Evolutionary conservation across 228 moss, liverwort and hornwort genomes (phyloP), one percentile per base, ranked within the genome.

Genomic region (Sphagnum magellanicum): DNA sequence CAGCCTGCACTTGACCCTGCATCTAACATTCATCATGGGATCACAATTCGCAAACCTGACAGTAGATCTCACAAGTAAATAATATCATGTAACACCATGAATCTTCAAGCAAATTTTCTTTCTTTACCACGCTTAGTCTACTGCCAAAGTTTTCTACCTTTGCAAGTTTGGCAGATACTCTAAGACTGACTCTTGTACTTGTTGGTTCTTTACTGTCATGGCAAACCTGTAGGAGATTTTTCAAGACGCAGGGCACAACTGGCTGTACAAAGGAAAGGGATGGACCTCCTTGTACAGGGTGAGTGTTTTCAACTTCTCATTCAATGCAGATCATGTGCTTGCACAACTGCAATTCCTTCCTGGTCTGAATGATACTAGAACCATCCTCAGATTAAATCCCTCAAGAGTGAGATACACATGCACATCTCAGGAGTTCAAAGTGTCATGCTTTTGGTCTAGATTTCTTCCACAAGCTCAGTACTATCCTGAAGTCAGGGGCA

Each of bases 231-330:
- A 85, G 79, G 67, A 66, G 67, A 1, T 47, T 76, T 67, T 0
- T 62, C 8, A 70, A 63, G 51, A 50, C 51, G 16, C 70, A 61
- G 10, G 70, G 70, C 6, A 48, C 61, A 32, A 61, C 50, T 32
- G 5, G 14, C 55, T 92, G 91, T 64, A 8, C 75, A 6, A 52
- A 53, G 5, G 51, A 78, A 0, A 86, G 84, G 71, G 86, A 72
- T 72, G 92, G 79, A 66, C 84, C 91, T 70, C 96, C 96, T 51
- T 96, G 89, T 77, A 89, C 92, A 72, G 92, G 96, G 92, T 91
- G 84, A 75, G 73, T 55, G 55, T 8, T 55, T 12, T 12, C 55
- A 55, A 32, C 0, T 32, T 32, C 32, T 32, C 32, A 32, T 32
- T 32, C 32, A 32, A 32, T 32, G 32, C 32, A 32, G 32, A 32